Conservation (phyloP, 140 eudicot genomes). For the Flaveria floridana region DNA sequence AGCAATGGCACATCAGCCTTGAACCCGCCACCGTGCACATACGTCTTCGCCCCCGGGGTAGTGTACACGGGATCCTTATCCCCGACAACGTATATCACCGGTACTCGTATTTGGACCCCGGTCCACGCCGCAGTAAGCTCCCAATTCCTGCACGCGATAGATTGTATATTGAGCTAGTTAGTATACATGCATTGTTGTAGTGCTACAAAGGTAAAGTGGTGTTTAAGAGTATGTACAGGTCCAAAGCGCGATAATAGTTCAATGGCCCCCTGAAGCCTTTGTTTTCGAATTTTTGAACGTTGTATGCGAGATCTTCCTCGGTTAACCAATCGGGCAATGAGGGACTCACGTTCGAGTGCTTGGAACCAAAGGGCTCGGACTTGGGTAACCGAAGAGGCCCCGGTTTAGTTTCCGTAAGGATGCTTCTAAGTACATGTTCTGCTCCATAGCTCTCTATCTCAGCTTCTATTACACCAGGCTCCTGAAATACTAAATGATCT, state of each 20-base stretch:
- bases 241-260: conserved; percentile 33
- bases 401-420: conserved; percentile 41
- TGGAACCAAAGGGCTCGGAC: conserved; percentile 49
- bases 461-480: conserved; percentile 58
- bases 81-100: conserved; percentile 22
- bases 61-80: conserved; percentile 25
- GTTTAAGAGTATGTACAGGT: conserved; percentile 16
- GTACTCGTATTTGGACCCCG: conserved; percentile 22
- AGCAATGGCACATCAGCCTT: conserved; percentile 27
- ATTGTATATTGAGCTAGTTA: neutral
- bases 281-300: conserved; percentile 13
- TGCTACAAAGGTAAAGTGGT: neutral
- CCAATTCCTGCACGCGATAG: conserved; percentile 18
- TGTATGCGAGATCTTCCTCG: conserved; percentile 22
- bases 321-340: conserved; percentile 48
- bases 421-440: conserved; percentile 47
- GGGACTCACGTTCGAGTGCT: neutral
- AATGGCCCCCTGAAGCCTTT: conserved; percentile 29
- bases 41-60: conserved; percentile 22
- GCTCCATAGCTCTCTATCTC: conserved; percentile 55
- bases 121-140: conserved; percentile 27
- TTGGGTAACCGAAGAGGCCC: conserved; percentile 55
- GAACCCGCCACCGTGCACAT: conserved; percentile 19
- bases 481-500: conserved; percentile 32
- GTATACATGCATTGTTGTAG: neutral